Evolutionary conservation across 345 rosid species (phyloP).

Genomic region (Arabidopsis suecica): DNA sequence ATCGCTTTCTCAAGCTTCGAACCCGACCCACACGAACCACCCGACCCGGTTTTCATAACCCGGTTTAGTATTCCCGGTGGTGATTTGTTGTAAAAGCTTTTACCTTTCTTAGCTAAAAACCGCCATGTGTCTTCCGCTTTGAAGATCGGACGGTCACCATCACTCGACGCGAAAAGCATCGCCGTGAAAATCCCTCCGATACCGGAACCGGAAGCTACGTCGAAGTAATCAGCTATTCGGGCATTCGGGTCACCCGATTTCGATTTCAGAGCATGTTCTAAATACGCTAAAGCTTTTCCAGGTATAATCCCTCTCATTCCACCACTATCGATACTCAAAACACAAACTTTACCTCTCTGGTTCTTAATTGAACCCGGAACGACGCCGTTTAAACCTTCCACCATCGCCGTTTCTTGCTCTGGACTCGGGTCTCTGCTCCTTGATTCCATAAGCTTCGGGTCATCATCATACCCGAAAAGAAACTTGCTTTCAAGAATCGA

Average conservation of each 20-base stretch:
- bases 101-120: conserved; percentile 71
- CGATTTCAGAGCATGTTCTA: conserved; percentile 72
- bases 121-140: conserved; percentile 93
- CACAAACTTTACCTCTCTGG: conserved; percentile 93
- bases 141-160: conserved; percentile 70
- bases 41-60: conserved; percentile 59
- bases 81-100: conserved; percentile 57
- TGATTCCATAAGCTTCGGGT: conserved; percentile 81
- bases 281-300: conserved; percentile 84
- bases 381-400: conserved; percentile 35
- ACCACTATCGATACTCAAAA: conserved; percentile 84
- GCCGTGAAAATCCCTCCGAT: conserved; percentile 93
- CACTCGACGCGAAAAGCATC: conserved; percentile 85
- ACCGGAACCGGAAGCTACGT: conserved; percentile 91
- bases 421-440: conserved; percentile 58
- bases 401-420: conserved; percentile 31
- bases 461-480: conserved; percentile 87
- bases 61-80: conserved; percentile 51
- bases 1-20: conserved; percentile 63
- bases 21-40: conserved; percentile 54
- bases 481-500: conserved; percentile 93
- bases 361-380: conserved; percentile 59
- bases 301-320: conserved; percentile 91
- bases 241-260: conserved; percentile 91
- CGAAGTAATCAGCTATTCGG: conserved; percentile 86